These are phyloP conservation scores for Penicillium verhagenii DNA, from an alignment of 495 filamentous ascomycete genomes.

Conservation along the genomic window DNA sequence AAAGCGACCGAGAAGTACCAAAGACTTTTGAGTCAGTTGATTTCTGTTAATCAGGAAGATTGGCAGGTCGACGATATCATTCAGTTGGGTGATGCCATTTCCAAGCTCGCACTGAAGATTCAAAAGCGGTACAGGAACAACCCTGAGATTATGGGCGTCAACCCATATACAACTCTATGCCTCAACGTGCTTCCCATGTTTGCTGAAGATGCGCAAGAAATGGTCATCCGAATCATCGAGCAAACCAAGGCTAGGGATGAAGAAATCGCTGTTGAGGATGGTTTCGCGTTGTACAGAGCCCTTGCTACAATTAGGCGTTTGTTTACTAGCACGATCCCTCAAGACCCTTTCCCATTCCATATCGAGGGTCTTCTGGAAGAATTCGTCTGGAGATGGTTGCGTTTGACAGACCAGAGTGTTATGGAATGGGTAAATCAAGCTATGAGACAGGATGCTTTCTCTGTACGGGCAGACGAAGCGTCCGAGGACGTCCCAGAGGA, in stretches of 20 bases:
- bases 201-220: slow-evolving; percentile 79
- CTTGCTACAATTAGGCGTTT: slow-evolving; percentile 79
- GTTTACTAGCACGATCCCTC: slow-evolving; percentile 68
- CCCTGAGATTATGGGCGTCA: slow-evolving; percentile 84
- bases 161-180: slow-evolving; percentile 76
- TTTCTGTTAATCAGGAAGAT: slow-evolving; percentile 70
- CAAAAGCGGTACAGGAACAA: slow-evolving; percentile 89
- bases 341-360: slow-evolving; percentile 70
- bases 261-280: slow-evolving; percentile 84
- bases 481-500: slow-evolving; percentile 69
- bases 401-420: slow-evolving; percentile 73
- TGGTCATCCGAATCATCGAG: slow-evolving; percentile 76
- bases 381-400: slow-evolving; percentile 96
- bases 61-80: slow-evolving; percentile 89
- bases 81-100: slow-evolving; percentile 79
- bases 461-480: slow-evolving; percentile 58
- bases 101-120: slow-evolving; percentile 78
- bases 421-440: slow-evolving; percentile 85
- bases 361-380: slow-evolving; percentile 82
- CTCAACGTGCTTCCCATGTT: slow-evolving; percentile 84
- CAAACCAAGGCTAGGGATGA: slow-evolving; percentile 62
- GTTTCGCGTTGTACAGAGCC: slow-evolving; percentile 89
- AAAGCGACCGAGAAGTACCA: slow-evolving; percentile 75
- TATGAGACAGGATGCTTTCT: slow-evolving; percentile 82
- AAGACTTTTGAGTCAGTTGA: slow-evolving; percentile 64